Evolutionary conservation across 108 stramenopile genomes (phyloP), one percentile per base, ranked within the genome.

Genomic region (Skeletonema costatum): DNA sequence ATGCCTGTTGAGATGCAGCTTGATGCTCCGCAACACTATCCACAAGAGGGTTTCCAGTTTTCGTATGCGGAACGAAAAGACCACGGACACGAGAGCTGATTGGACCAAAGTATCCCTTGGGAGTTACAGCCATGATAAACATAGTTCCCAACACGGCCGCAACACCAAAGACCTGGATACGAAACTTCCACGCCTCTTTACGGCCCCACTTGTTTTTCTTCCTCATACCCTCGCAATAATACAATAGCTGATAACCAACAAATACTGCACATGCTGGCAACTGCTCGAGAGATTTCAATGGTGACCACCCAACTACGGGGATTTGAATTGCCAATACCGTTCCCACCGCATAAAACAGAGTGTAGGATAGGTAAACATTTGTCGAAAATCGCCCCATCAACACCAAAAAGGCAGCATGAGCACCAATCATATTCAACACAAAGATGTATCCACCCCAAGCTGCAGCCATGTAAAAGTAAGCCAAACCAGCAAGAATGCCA

Each of bases 391-490:
- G 73, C 46, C 97, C 97, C 64, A 83, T 64, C 53, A 92, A 66
- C 9, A 98, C 89, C 81, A 99, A 77, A 2, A 83, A 60, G 3
- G 94, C 91, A 5, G 94, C 97, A 81, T 98, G 96, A 25, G 96
- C 90, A 30, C 97, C 97, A 66, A 99, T 88, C 84, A 98, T 84
- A 87, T 99, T 99, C 72, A 98, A 72, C 21, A 99, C 97, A 91
- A 98, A 99, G 65, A 98, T 90, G 87, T 98, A 99, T 4, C 99
- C 97, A 38, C 97, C 97, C 98, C 97, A 99, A 1, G 97, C 89
- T 1, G 97, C 97, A 21, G 96, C 97, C 97, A 99, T 94, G 82
- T 97, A 92, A 72, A 96, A 91, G 78, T 98, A 97, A 2, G 96
- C 88, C 30, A 98, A 32, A 4, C 91, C 97, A 1, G 88, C 85